Evolutionary conservation across 2,329 filamentous ascomycete genomes (phyloP).

Genomic region (Fonsecaea monophora): DNA sequence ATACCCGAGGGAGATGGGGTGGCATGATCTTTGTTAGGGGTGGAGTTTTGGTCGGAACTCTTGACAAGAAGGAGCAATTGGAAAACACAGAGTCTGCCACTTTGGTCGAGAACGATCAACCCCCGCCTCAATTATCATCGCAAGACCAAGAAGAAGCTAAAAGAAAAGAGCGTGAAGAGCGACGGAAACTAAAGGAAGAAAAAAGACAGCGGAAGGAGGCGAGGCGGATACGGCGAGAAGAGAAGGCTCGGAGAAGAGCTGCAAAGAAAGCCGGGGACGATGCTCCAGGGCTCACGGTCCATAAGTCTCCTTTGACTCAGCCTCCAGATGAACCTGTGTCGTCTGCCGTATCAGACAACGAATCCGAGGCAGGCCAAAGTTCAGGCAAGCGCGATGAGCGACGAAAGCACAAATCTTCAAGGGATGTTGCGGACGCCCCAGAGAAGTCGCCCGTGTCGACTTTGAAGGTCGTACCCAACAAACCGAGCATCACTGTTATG

Average conservation of each 20-base stretch:
- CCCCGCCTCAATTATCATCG: not conserved
- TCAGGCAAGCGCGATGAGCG: not conserved
- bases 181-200: slow-evolving; percentile 40
- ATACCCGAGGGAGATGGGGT: slow-evolving; percentile 77
- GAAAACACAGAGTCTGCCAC: slow-evolving; percentile 48
- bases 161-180: slow-evolving; percentile 42
- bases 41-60: slow-evolving; percentile 71
- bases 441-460: not conserved
- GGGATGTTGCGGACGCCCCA: not conserved
- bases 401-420: slow-evolving; percentile 13
- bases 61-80: slow-evolving; percentile 47
- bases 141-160: slow-evolving; percentile 38
- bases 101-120: slow-evolving; percentile 46
- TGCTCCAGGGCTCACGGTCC: slow-evolving; percentile 31
- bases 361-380: slow-evolving; percentile 48
- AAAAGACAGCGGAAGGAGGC: slow-evolving; percentile 43
- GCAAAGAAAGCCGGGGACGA: slow-evolving; percentile 30
- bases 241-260: slow-evolving; percentile 43
- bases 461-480: not conserved
- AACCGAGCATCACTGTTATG: not conserved
- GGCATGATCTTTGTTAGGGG: slow-evolving; percentile 85
- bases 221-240: slow-evolving; percentile 42
- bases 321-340: slow-evolving; percentile 34
- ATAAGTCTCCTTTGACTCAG: slow-evolving; percentile 23
- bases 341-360: slow-evolving; percentile 31